Evolutionary conservation across 768 basidiomycete genomes (phyloP), one percentile per base, ranked within the genome.

Genomic region (Naematelia aurantialba): DNA sequence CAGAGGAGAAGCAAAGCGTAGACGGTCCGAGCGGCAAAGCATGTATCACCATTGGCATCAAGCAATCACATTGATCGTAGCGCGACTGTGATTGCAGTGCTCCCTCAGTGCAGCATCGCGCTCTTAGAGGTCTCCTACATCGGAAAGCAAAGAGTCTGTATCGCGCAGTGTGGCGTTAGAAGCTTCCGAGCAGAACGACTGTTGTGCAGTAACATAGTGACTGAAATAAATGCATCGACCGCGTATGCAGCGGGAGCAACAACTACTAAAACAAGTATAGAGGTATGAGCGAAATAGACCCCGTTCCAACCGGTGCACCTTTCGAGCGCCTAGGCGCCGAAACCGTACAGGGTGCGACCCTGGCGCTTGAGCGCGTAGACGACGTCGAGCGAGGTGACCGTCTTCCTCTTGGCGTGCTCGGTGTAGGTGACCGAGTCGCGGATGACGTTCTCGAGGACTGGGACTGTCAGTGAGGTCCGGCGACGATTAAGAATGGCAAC

Each of bases 371-470:
- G 78, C 45, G 80, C 80, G 75, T 81, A 81, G 74, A 81, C 80
- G 64, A 81, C 93, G 73, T 97, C 93, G 65, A 97, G 87, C 1
- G 93, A 91, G 46, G 92, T 94, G 51, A 94, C 91, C 34, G 75
- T 76, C 73, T 76, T 76, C 34, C 75, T 59, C 69, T 97, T 96
- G 31, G 92, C 92, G 79, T 97, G 92, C 79, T 97, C 92, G 52
- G 92, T 96, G 85, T 97, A 96, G 78, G 92, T 96, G 68, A 96
- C 93, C 52, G 91, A 92, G 76, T 94, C 92, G 69, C 91, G 89
- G 75, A 96, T 93, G 68, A 93, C 79, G 70, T 70, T 72, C 65
- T 76, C 72, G 46, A 72, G 70, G 26, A 39, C 61, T 62, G 31
- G 12, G 13, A 30, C 24, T 30, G 31, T 55, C 57, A 42, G 49